phyloP scores from a whole-genome alignment of 2,329 filamentous ascomycete species.

The Ceratocystis huliohia region DNA sequence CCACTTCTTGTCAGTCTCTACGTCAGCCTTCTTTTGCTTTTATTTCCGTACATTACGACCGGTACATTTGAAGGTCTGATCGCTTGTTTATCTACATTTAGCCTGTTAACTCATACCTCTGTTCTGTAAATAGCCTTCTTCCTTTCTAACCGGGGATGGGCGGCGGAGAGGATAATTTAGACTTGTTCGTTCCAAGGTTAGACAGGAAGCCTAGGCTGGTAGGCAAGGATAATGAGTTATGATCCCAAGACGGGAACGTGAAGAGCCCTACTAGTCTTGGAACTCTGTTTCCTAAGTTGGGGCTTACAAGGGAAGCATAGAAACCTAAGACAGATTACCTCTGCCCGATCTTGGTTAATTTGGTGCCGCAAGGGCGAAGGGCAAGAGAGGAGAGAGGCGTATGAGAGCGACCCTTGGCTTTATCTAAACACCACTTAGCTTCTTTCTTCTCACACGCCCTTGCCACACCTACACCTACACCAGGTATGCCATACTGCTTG shows the following conservation, averaged over 20 bases:
- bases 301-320: background rate
- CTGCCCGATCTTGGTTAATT: background rate
- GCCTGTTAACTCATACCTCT: background rate
- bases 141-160: background rate
- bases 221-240: background rate
- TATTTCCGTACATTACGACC: background rate
- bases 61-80: background rate
- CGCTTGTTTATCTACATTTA: background rate
- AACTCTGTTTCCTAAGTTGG: background rate
- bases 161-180: too few relatives aligned
- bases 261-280: background rate
- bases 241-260: background rate
- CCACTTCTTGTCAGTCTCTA: background rate
- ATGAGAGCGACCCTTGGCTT: too few relatives aligned
- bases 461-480: background rate
- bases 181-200: too few relatives aligned
- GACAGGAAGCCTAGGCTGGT: background rate
- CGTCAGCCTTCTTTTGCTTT: background rate
- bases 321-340: background rate
- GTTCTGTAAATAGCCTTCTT: constrained; percentile 3
- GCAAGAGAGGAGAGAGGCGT: background rate
- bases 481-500: background rate
- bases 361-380: background rate
- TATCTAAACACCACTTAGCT: background rate
- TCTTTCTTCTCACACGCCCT: background rate